A percentile compares a stretch with the other conserved stretches of the same genome.
Conservation (phyloP, 176 grass and related monocot genomes). For the Oryza brachyantha region DNA sequence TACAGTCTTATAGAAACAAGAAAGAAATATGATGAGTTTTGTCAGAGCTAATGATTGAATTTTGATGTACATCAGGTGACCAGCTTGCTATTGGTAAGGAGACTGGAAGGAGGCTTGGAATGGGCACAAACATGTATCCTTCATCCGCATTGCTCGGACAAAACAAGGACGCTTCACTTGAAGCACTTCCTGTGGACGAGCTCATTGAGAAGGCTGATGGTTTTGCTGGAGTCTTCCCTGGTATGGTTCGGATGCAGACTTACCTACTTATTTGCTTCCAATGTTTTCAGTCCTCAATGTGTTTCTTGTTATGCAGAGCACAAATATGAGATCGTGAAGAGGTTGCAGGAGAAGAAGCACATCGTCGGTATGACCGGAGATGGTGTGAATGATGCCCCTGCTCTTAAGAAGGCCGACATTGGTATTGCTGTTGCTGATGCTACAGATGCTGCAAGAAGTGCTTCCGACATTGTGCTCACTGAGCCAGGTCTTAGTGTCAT, state of each 20-base stretch:
- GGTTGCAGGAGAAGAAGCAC: slow-evolving; percentile 93
- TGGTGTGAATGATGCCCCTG: slow-evolving; percentile 95
- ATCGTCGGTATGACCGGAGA: slow-evolving; percentile 98
- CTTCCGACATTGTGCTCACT: slow-evolving; percentile 93
- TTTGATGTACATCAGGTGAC: slow-evolving; percentile 62
- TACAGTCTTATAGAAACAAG: neutral
- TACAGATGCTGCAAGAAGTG: slow-evolving; percentile 88
- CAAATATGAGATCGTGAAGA: slow-evolving; percentile 99
- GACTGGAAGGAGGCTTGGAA: slow-evolving; percentile 95
- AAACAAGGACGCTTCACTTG: slow-evolving; percentile 73
- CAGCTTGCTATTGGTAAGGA: slow-evolving; percentile 98
- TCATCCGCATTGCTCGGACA: slow-evolving; percentile 87
- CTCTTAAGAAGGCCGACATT: slow-evolving; percentile 95
- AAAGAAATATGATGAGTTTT: neutral
- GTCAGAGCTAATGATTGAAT: neutral
- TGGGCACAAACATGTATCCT: slow-evolving; percentile 99
- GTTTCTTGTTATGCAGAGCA: slow-evolving; percentile 62
- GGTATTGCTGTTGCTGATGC: slow-evolving; percentile 97
- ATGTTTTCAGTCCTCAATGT: neutral
- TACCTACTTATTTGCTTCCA: neutral
- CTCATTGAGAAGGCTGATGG: slow-evolving; percentile 99
- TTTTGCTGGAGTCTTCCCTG: slow-evolving; percentile 99
- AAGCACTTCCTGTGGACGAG: slow-evolving; percentile 80
- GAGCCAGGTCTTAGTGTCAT: slow-evolving; percentile 98
- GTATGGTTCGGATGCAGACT: slow-evolving; percentile 21